Percentiles rank a stretch among this genome's conserved stretches.
phyloP scores from a whole-genome alignment of 371 early-diverging fungal genomes.

The Vairimorpha ceranae region DNA sequence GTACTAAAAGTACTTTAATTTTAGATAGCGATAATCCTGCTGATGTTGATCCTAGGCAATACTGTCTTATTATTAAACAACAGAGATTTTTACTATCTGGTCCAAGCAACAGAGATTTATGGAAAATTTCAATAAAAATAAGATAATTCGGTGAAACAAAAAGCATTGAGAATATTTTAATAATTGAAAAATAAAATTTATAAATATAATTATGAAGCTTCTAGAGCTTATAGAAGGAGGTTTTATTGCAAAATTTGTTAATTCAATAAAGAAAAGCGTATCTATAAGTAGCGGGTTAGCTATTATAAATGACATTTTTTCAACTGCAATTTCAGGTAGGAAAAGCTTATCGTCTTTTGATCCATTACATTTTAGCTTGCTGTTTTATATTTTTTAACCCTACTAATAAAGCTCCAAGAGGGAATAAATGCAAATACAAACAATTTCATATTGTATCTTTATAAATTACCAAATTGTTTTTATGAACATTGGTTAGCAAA shows the following conservation, averaged over 20 bases:
- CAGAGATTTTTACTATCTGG: conserved; percentile 71
- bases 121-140: conserved; percentile 62
- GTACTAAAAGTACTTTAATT: not conserved
- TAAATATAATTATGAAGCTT: conserved; percentile 66
- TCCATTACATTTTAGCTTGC: no score
- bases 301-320: conserved; percentile 26
- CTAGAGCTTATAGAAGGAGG: conserved; percentile 67
- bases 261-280: not conserved
- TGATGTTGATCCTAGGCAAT: not conserved
- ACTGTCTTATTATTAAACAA: conserved; percentile 59
- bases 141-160: conserved; percentile 68
- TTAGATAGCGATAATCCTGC: no score
- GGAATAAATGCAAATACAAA: no score
- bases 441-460: no score
- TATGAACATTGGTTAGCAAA: no score
- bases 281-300: not conserved
- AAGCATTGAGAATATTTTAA: conserved; percentile 59
- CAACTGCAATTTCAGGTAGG: no score
- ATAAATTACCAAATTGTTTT: no score
- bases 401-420: no score
- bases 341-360: no score
- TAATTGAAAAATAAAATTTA: conserved; percentile 52
- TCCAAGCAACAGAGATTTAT: conserved; percentile 60
- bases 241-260: conserved; percentile 60
- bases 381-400: no score